phyloP scores from a whole-genome alignment of 768 basidiomycete species.

The Glaciozyma antarctica region DNA sequence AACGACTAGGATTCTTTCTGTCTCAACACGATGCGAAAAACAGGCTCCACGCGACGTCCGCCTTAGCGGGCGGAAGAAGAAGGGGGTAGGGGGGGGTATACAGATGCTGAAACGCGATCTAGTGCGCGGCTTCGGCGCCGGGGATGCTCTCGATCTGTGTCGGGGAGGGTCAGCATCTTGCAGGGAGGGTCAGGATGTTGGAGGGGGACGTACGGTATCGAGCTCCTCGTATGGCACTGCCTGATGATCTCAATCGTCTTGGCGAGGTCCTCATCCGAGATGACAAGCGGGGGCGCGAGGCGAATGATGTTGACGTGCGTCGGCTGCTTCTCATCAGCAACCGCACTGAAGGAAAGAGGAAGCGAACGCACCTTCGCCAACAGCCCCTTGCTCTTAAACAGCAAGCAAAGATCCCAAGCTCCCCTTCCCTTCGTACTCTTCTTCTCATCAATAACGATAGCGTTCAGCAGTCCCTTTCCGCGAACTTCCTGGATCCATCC shows the following conservation, averaged over 20 bases:
- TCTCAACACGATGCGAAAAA: no score
- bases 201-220: slow-evolving; percentile 50
- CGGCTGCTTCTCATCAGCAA: slow-evolving; percentile 4
- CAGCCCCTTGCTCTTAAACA: slow-evolving; percentile 38
- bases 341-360: slow-evolving; percentile 68
- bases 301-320: slow-evolving; percentile 58
- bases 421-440: slow-evolving; percentile 66
- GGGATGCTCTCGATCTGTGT: slow-evolving; percentile 21
- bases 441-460: slow-evolving; percentile 80
- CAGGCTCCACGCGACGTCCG: no score
- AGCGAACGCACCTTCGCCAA: slow-evolving; percentile 82
- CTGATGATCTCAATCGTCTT: slow-evolving; percentile 67
- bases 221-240: slow-evolving; percentile 67
- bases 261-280: slow-evolving; percentile 69
- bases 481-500: slow-evolving; percentile 71
- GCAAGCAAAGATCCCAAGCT: slow-evolving; percentile 89
- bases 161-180: no score
- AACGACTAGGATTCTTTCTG: no score
- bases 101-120: background rate
- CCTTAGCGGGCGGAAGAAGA: no score
- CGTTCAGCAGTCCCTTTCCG: slow-evolving; percentile 81
- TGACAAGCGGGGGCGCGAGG: slow-evolving; percentile 91
- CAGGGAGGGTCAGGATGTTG: no score
- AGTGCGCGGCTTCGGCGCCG: slow-evolving; percentile 16
- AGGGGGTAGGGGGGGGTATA: no score